Conservation (phyloP, 345 rosid genomes). For the Ceriops tagal region DNA sequence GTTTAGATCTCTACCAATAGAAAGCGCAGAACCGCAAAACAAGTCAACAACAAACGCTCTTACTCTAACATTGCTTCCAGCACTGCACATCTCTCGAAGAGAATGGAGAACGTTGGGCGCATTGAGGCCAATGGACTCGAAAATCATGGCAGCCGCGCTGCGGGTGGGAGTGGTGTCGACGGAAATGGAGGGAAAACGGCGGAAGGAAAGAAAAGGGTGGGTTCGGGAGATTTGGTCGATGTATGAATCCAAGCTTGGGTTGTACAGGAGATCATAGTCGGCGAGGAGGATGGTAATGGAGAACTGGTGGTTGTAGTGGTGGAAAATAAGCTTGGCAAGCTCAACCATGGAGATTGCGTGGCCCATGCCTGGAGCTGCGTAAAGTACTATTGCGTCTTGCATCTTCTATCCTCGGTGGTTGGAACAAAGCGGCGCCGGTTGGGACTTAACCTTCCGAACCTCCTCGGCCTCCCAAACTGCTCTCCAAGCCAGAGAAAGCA, state of each 20-base stretch:
- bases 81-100: conserved; percentile 8
- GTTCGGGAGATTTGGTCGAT: neutral
- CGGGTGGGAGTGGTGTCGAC: conserved; percentile 3
- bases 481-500: too few species aligned
- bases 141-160: conserved; percentile 8
- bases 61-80: neutral
- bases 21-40: conserved; percentile 16
- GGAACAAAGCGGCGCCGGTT: too few species aligned
- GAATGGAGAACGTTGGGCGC: conserved; percentile 9
- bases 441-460: too few species aligned
- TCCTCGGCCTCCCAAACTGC: too few species aligned
- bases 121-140: conserved; percentile 18
- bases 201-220: conserved; percentile 13
- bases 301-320: neutral
- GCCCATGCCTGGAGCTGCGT: conserved; percentile 15
- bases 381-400: conserved; percentile 16
- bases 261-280: neutral
- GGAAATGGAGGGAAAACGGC: conserved; percentile 14
- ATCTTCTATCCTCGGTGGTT: neutral
- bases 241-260: conserved; percentile 13
- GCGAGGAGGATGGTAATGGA: conserved; percentile 14
- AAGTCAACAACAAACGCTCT: conserved; percentile 9
- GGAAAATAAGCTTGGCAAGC: conserved; percentile 25
- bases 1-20: conserved; percentile 1
- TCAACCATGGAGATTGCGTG: conserved; percentile 24